Evolutionary conservation across 2,329 filamentous ascomycete species (phyloP).

Genomic region (Aspergillus pseudoglaucus): DNA sequence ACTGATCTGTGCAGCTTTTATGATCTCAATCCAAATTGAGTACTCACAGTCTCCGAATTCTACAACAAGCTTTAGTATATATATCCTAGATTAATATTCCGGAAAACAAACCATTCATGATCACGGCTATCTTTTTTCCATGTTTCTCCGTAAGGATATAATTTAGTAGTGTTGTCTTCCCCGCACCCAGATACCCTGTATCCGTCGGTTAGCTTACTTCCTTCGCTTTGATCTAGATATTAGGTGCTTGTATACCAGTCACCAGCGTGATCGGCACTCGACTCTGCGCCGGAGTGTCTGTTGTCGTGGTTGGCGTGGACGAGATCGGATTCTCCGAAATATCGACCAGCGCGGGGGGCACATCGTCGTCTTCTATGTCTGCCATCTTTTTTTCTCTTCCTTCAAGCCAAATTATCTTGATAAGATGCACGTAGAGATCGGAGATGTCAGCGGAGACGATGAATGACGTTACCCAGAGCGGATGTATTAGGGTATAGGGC

Average conservation of each 20-base stretch:
- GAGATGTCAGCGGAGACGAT: background rate
- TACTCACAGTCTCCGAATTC: conserved; percentile 74
- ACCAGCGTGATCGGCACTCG: conserved; percentile 47
- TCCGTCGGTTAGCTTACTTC: conserved; percentile 1
- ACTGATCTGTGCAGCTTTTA: background rate
- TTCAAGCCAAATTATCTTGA: background rate
- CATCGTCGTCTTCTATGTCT: conserved; percentile 37
- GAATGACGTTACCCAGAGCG: conserved; percentile 7
- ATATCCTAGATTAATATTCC: background rate
- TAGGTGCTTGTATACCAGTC: conserved; percentile 33
- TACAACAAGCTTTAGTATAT: conserved; percentile 29
- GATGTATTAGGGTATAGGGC: conserved; percentile 30
- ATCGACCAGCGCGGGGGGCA: conserved; percentile 40
- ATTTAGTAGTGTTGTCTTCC: conserved; percentile 91
- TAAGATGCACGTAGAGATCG: conserved; percentile 2
- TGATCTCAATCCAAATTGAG: background rate
- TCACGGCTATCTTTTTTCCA: conserved; percentile 96
- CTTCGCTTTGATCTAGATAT: background rate
- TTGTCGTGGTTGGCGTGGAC: conserved; percentile 18
- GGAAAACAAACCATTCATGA: conserved; percentile 67
- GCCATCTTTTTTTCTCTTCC: conserved; percentile 10
- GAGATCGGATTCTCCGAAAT: conserved; percentile 19
- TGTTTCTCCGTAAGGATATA: conserved; percentile 93
- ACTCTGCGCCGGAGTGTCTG: conserved; percentile 19
- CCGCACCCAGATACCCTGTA: conserved; percentile 83